Conservation (phyloP, 2,329 filamentous ascomycete species). For the Colletotrichum sp. region DNA sequence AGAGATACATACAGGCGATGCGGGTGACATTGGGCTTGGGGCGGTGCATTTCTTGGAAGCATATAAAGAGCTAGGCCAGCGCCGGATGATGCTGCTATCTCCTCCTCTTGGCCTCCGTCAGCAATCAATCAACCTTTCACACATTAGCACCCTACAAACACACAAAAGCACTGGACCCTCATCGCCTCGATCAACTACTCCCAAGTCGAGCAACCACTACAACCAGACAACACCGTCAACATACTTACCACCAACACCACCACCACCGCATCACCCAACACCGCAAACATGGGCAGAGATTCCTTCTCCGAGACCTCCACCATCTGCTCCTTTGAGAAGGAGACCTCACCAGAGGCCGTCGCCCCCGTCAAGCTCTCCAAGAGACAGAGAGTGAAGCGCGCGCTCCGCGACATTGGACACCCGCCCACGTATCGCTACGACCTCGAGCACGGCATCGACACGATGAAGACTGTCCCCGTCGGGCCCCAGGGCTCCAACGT, state of each 20-base stretch:
- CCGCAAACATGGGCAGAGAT: not conserved
- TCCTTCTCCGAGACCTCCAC: constrained; percentile 16
- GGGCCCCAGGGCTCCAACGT: constrained; percentile 11
- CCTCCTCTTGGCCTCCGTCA: constrained; percentile 6
- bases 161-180: not conserved
- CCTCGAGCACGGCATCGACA: constrained; percentile 13
- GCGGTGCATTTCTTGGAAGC: constrained; percentile 7
- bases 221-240: not conserved
- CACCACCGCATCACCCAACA: not conserved
- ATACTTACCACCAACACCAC: not conserved
- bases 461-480: not conserved
- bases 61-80: not conserved
- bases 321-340: constrained; percentile 13
- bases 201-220: not conserved
- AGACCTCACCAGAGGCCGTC: not conserved
- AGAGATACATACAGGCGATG: not conserved
- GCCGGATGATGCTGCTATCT: not conserved
- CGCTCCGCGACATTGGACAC: constrained; percentile 6
- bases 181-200: not conserved
- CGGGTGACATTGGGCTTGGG: constrained; percentile 8
- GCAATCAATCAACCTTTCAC: constrained; percentile 1
- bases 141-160: not conserved
- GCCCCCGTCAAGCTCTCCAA: not conserved
- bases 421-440: constrained; percentile 17
- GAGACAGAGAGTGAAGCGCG: constrained; percentile 9